Base-by-base conservation (phyloP, 305 asterid species). In the Fraxinus paxiana region DNA sequence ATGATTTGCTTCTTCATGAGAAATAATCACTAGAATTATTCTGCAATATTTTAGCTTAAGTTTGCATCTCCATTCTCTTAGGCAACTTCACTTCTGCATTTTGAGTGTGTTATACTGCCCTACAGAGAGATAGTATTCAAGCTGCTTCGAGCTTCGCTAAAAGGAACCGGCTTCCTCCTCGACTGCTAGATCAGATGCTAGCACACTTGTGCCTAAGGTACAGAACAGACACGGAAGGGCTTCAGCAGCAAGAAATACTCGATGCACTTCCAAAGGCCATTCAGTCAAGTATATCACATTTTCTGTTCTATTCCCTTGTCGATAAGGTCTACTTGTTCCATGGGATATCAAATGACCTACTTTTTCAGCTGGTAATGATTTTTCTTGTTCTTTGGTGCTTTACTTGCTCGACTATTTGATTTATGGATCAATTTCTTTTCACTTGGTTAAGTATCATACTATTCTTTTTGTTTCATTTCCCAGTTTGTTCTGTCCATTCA, bases 201-300 rank as follows among this genome's bases (percentile, higher is more conserved):
- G 88, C 93, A 56, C 96, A 93, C 85, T 86, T 93, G 89, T 87
- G 93, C 82, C 88, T 93, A 82, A 90, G 84, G 89, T 88, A 83
- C 83, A 90, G 98, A 84, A 89, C 96, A 0, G 96, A 93, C 65
- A 87, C 96, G 6, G 97, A 93, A 89, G 97, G 97, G 75, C 88
- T 93, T 69, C 94, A 90, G 81, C 98, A 92, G 80, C 98, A 92
- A 82, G 94, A 92, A 83, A 91, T 87, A 61, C 91, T 91, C 26
- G 94, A 91, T 82, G 89, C 86, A 4, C 95, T 93, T 81, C 98
- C 98, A 4, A 93, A 92, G 89, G 97, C 97, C 2, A 92, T 91
- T 79, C 89, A 91, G 59, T 88, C 98, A 9, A 90, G 92, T 81
- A 89, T 93, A 79, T 84, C 93, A 56, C 89, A 88, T 81, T 88